A percentile compares a stretch with the other conserved stretches of the same genome.
phyloP scores from a whole-genome alignment of 495 filamentous ascomycete species.

The Penicillium coffeae region DNA sequence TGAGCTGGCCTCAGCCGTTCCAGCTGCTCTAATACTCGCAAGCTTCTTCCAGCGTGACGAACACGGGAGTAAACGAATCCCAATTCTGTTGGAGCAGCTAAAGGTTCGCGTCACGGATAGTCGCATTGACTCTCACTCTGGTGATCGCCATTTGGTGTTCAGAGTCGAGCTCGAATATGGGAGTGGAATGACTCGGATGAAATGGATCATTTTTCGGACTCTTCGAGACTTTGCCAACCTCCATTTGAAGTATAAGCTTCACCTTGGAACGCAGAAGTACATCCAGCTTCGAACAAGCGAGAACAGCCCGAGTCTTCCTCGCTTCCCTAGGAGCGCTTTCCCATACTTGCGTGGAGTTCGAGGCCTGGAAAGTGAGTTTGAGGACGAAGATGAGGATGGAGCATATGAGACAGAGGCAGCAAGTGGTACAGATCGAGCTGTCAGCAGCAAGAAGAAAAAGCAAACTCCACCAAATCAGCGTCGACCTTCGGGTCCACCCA shows the following conservation, averaged over 20 bases:
- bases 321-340: conserved; percentile 86
- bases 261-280: conserved; percentile 75
- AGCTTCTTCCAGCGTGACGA: conserved; percentile 98
- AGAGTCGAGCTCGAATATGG: conserved; percentile 95
- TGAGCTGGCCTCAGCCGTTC: conserved; percentile 85
- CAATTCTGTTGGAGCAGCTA: conserved; percentile 90
- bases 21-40: conserved; percentile 87
- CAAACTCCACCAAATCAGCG: conserved; percentile 31
- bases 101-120: conserved; percentile 85
- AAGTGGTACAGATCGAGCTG: conserved; percentile 54
- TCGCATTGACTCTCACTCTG: conserved; percentile 55
- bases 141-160: conserved; percentile 81
- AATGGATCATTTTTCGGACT: conserved; percentile 87
- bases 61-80: conserved; percentile 89
- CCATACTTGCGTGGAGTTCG: conserved; percentile 82
- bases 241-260: conserved; percentile 86
- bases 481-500: conserved; percentile 52
- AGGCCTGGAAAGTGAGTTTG: conserved; percentile 70
- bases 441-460: conserved; percentile 54
- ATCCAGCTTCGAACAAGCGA: conserved; percentile 56
- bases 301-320: conserved; percentile 61
- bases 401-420: conserved; percentile 55
- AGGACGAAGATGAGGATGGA: conserved; percentile 75
- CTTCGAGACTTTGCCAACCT: conserved; percentile 89
- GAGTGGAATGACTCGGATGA: conserved; percentile 92